These are phyloP conservation scores for Phytophthora megakarya DNA, from an alignment of 352 stramenopile genomes.

Conservation along the genomic window DNA sequence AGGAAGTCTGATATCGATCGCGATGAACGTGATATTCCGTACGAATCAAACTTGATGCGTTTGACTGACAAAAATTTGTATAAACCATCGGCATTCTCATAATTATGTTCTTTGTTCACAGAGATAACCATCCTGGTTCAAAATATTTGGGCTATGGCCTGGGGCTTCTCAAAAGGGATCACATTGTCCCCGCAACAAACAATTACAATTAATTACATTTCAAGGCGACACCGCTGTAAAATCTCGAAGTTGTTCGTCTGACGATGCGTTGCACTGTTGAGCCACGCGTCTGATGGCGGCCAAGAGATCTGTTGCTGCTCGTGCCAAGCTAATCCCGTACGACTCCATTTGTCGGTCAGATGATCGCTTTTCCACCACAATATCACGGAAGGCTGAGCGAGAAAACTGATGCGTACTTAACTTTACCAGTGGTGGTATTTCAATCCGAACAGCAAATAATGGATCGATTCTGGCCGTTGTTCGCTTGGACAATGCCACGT, in stretches of 20 bases:
- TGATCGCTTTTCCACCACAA: slow-evolving; percentile 21
- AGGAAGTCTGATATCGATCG: slow-evolving; percentile 22
- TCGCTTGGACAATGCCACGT: slow-evolving; percentile 30
- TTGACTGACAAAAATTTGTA: neutral
- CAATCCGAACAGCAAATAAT: slow-evolving; percentile 20
- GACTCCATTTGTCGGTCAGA: slow-evolving; percentile 31
- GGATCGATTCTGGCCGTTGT: slow-evolving; percentile 18
- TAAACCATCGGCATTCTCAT: neutral
- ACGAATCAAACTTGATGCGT: slow-evolving; percentile 18
- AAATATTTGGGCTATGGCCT: slow-evolving; percentile 81
- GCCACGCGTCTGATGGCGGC: slow-evolving; percentile 50
- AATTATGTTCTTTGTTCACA: slow-evolving; percentile 25
- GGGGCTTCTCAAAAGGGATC: slow-evolving; percentile 77
- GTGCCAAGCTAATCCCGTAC: slow-evolving; percentile 56
- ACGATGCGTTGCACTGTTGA: slow-evolving; percentile 43
- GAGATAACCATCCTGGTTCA: slow-evolving; percentile 51
- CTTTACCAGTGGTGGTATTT: slow-evolving; percentile 5
- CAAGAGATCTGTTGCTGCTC: slow-evolving; percentile 54
- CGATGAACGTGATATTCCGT: slow-evolving; percentile 28
- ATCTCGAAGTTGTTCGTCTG: slow-evolving; percentile 32
- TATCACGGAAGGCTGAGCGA: slow-evolving; percentile 27
- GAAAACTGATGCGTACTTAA: slow-evolving; percentile 26
- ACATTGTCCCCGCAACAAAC: slow-evolving; percentile 54
- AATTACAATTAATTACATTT: slow-evolving; percentile 34
- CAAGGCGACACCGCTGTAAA: slow-evolving; percentile 12